A percentile compares a stretch with the other conserved stretches of the same genome.
Evolutionary conservation across 106 monocot genomes (phyloP).

Genomic region (Dendrobium chrysotoxum): DNA sequence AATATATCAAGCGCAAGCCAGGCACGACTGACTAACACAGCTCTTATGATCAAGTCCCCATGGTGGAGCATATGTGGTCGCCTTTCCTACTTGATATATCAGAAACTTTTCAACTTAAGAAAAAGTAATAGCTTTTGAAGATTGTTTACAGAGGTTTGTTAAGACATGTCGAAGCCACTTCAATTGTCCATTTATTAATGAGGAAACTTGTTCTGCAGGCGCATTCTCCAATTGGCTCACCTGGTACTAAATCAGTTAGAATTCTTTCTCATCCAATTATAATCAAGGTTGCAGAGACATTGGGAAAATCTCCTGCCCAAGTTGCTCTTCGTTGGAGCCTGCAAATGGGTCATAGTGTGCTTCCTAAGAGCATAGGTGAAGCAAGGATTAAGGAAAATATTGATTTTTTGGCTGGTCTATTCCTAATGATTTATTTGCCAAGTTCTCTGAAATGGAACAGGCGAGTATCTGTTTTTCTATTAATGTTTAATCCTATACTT

Average conservation of each 20-base stretch:
- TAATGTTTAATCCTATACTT: background rate
- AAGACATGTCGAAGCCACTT: too few relatives aligned
- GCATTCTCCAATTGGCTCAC: slow-evolving; percentile 80
- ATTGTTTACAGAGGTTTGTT: too few relatives aligned
- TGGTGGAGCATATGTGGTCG: too few relatives aligned
- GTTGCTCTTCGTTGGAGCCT: slow-evolving; percentile 44
- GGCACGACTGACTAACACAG: too few relatives aligned
- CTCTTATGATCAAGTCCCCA: too few relatives aligned
- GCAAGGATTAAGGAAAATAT: slow-evolving; percentile 71
- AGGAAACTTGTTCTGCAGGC: slow-evolving; percentile 32
- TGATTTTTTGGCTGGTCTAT: slow-evolving; percentile 77
- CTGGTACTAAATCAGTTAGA: slow-evolving; percentile 47
- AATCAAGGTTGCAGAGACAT: slow-evolving; percentile 33
- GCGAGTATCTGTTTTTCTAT: slow-evolving; percentile 20
- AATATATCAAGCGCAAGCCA: too few relatives aligned
- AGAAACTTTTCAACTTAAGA: too few relatives aligned
- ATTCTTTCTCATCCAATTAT: slow-evolving; percentile 51
- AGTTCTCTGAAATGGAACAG: slow-evolving; percentile 72
- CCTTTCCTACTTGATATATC: too few relatives aligned
- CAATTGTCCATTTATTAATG: too few relatives aligned
- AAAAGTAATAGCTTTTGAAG: too few relatives aligned
- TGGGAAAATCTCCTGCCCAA: slow-evolving; percentile 48
- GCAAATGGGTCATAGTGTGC: slow-evolving; percentile 52
- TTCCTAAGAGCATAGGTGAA: slow-evolving; percentile 75
- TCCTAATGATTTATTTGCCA: slow-evolving; percentile 52